These are phyloP conservation scores for Uromyces viciae-fabae DNA, from an alignment of 1,284 basidiomycete species.

Conservation along the genomic window DNA sequence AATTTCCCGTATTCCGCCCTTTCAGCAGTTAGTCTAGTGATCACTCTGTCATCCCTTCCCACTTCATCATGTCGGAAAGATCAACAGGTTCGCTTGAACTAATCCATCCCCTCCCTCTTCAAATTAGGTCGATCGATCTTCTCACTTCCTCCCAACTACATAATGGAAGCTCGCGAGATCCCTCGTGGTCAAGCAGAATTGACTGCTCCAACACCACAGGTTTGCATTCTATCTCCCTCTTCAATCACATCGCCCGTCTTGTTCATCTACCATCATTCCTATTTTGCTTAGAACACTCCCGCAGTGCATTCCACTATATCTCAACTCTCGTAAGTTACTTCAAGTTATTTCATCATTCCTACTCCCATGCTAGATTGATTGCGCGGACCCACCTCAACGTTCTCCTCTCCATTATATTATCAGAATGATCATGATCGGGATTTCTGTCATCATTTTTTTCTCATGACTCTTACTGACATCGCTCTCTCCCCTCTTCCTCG, in stretches of 20 bases:
- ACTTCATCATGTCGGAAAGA: no score
- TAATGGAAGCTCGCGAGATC: constrained; percentile 40
- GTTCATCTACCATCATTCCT: neutral
- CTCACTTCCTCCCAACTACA: neutral
- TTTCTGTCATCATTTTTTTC: neutral
- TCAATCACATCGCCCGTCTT: no score
- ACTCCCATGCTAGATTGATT: no score
- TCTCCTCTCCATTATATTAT: neutral
- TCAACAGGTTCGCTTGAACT: neutral
- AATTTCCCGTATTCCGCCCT: no score
- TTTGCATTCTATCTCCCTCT: neutral
- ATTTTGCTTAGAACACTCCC: constrained; percentile 31
- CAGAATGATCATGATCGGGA: neutral
- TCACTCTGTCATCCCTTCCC: no score
- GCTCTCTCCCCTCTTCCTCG: neutral
- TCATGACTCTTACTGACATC: neutral
- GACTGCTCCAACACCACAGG: constrained; percentile 43
- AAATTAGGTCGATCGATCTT: no score
- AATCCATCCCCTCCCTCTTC: neutral
- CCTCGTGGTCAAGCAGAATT: constrained; percentile 18
- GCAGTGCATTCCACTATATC: constrained; percentile 36
- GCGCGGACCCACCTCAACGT: no score
- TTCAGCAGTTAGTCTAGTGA: no score
- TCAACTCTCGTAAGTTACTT: constrained; percentile 41
- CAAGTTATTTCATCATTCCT: no score